Evolutionary conservation across 176 grass and related monocot genomes (phyloP), one percentile per base, ranked within the genome.

Genomic region (Echinochloa phyllopogon): DNA sequence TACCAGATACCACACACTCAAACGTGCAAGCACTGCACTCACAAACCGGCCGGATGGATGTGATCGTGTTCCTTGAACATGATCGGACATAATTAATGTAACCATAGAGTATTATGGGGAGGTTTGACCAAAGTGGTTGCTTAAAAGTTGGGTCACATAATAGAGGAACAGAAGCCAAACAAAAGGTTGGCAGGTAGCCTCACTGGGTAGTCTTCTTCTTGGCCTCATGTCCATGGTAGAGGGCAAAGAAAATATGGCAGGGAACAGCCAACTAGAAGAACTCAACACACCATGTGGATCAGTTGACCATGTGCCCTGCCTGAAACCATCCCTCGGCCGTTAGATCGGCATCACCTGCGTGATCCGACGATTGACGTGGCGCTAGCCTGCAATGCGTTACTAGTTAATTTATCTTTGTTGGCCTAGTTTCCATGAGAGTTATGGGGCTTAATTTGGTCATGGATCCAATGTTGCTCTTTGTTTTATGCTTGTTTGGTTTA

Each of bases 261-360:
- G 77, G 64, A 89, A 51, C 71, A 86, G 24, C n/a, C 71, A 82
- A 13, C 63, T 82, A 48, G 78, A 90, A 90, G 83, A 86, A 90
- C 69, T 55, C 77, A 90, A 65, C 61, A 82, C 39, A 71, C 80
- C 78, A 86, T 78, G 83, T 78, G 78, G 57, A 16, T 86, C 84
- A 86, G 88, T 78, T 86, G 83, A 86, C 73, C 88, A 56, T 81
- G 65, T 67, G 65, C 73, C 65, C 56, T 78, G 43, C 47, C 23
- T 15, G 10, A 33, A 27, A 57, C 14, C 18, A 7, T 9, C 25
- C 21, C 13, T 16, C 21, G 3, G 21, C 69, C 11, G 39, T 83
- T 24, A 33, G 77, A 81, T 74, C 59, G 11, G 17, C n/a, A 7
- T 51, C 13, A 12, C 20, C 44, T 1, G 9, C 20, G 17, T 9